A percentile compares a stretch with the other conserved stretches of the same genome.
Conservation (phyloP, 257 asterid species). For the Leonotis leonurus region DNA sequence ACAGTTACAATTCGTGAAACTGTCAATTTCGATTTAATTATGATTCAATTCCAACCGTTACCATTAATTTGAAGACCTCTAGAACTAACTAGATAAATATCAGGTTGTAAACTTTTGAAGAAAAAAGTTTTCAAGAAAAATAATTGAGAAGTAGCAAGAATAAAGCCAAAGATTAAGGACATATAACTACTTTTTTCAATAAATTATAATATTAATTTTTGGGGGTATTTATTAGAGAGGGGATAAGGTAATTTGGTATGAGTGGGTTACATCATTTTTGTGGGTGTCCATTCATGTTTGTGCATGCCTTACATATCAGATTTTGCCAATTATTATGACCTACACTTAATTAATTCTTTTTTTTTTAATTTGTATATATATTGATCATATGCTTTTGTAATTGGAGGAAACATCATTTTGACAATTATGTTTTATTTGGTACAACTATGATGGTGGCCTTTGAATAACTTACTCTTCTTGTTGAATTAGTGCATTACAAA, state of each 20-base stretch:
- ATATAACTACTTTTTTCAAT: too few relatives aligned
- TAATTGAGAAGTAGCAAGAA: too few relatives aligned
- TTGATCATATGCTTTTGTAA: background rate
- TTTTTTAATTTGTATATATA: background rate
- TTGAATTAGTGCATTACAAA: too few relatives aligned
- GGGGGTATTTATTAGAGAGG: background rate
- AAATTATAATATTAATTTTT: background rate
- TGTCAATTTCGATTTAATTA: too few relatives aligned
- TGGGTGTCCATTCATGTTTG: conserved; percentile 17
- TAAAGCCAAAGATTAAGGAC: too few relatives aligned
- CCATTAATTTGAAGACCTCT: too few relatives aligned
- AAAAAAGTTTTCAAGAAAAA: too few relatives aligned
- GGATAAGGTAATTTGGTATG: conserved; percentile 4
- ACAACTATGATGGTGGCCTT: background rate
- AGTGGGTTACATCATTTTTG: conserved; percentile 21
- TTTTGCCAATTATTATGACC: background rate
- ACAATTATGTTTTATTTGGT: background rate
- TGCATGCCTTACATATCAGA: conserved; percentile 11
- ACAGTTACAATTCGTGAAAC: too few relatives aligned
- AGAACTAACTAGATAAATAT: too few relatives aligned
- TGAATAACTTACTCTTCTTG: background rate
- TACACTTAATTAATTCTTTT: background rate
- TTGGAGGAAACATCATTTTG: conserved; percentile 1
- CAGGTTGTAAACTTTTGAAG: too few relatives aligned
- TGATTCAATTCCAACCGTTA: too few relatives aligned